phyloP scores from a whole-genome alignment of 75 land plant genomes.

The Cryptomeria japonica region DNA sequence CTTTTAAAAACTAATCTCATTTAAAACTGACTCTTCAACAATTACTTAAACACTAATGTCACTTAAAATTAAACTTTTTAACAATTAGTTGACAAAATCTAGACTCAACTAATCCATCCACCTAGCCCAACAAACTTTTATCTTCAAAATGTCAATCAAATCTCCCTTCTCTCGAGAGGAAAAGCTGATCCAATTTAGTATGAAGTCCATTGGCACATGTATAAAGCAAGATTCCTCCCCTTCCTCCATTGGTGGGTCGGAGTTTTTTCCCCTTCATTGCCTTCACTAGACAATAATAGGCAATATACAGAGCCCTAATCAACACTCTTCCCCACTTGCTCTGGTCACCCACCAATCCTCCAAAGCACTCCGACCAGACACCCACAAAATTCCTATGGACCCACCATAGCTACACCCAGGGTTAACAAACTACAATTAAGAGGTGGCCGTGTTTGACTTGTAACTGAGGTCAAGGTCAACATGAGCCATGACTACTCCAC shows the following conservation, averaged over 20 bases:
- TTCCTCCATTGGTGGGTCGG: not conserved
- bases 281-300: not conserved
- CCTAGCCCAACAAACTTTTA: not conserved
- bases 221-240: not conserved
- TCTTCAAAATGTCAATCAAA: not conserved
- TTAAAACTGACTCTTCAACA: not conserved
- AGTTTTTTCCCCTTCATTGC: not conserved
- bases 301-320: not conserved
- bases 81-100: not conserved
- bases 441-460: not conserved
- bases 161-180: not conserved
- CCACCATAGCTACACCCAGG: not conserved
- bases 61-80: not conserved
- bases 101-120: not conserved
- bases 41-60: not conserved
- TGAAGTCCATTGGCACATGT: not conserved
- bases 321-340: not conserved
- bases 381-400: not conserved
- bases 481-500: not conserved
- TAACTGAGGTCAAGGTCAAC: not conserved
- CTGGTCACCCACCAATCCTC: not conserved
- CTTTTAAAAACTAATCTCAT: too few relatives aligned
- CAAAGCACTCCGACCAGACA: not conserved
- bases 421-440: not conserved
- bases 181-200: not conserved